Evolutionary conservation across 2,329 filamentous ascomycete genomes (phyloP), one percentile per base, ranked within the genome.

Genomic region (Neopestalotiopsis clavispora): DNA sequence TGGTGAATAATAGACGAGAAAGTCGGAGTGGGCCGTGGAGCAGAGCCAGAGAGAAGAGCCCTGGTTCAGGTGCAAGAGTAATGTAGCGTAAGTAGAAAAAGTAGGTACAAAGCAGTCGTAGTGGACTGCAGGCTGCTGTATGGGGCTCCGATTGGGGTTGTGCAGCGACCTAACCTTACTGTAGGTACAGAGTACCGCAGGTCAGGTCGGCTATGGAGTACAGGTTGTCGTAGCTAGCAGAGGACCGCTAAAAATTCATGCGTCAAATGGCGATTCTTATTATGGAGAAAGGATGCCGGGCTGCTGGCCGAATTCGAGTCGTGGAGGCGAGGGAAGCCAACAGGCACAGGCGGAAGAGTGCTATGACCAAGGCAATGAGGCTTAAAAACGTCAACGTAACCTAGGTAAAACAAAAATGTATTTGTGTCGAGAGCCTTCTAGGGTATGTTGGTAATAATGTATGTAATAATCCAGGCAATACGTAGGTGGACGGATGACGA

Each of bases 231-330:
- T 23, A 17, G 45, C 45, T n/a, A 20, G 17, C 4, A 52, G 17
- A 52, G 17, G 9, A 52, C 14, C 4, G 17, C 14, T n/a, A 52
- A 38, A 17, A n/a, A 52, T 9, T 20, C 20, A 6, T 52, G 45
- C 45, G 4, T 52, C 45, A 10, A 52, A 23, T 52, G 45, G 20
- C 14, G 45, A 20, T 52, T 52, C 45, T 52, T 52, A 52, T n/a
- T 52, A 52, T 52, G 45, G 45, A 52, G 45, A 52, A 28, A 52
- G 45, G 45, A 52, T 52, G 45, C 45, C n/a, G 45, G 45, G 45
- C 45, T 52, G 45, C 45, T 52, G 45, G 45, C 14, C 17, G 23
- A 20, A 10, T 52, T 17, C 17, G 20, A 52, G 45, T 38, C 34
- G 34, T 52, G 45, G 45, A 17, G 45, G 45, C 45, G 45, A 52